Percentiles rank a stretch among this genome's conserved stretches.
Evolutionary conservation across 306 rosid genomes (phyloP).

Genomic region (Prunus padus): DNA sequence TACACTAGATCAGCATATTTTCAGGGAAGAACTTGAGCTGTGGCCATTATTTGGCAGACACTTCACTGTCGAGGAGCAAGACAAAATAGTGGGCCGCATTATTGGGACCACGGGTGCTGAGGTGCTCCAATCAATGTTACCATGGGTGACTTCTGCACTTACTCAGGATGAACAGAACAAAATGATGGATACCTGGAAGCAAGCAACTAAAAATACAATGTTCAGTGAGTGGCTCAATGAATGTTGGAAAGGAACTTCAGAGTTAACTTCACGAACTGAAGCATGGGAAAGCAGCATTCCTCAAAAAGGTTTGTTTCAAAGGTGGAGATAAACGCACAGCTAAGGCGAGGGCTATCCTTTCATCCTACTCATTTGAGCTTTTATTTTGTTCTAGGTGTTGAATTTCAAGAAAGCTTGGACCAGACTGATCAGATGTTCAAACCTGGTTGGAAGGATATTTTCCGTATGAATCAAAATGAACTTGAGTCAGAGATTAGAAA

Average conservation of each 20-base stretch:
- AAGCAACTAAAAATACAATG: slow-evolving; percentile 98
- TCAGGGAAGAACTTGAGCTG: slow-evolving; percentile 93
- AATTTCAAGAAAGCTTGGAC: slow-evolving; percentile 78
- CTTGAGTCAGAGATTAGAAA: slow-evolving; percentile 96
- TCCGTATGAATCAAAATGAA: slow-evolving; percentile 98
- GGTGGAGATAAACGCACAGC: not conserved
- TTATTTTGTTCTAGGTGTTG: slow-evolving; percentile 51
- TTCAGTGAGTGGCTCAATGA: slow-evolving; percentile 98
- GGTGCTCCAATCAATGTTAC: slow-evolving; percentile 98
- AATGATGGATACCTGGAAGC: slow-evolving; percentile 99
- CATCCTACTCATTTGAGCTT: slow-evolving; percentile 3
- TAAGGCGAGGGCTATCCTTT: not conserved
- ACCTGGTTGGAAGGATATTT: slow-evolving; percentile 99
- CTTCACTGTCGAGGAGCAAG: slow-evolving; percentile 97
- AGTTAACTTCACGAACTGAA: slow-evolving; percentile 48
- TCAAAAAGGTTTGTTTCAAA: slow-evolving; percentile 56
- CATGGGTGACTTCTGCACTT: slow-evolving; percentile 99
- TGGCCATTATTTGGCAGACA: slow-evolving; percentile 96
- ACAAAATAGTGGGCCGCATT: slow-evolving; percentile 89
- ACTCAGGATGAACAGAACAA: slow-evolving; percentile 96
- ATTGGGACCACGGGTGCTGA: slow-evolving; percentile 99
- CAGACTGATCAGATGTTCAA: slow-evolving; percentile 93
- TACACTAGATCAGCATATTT: slow-evolving; percentile 94
- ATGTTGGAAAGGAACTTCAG: slow-evolving; percentile 87
- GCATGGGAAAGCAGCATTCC: slow-evolving; percentile 46